These are phyloP conservation scores for Coemansia sp. DNA, from an alignment of 192 early-diverging fungal species.

Conservation along the genomic window DNA sequence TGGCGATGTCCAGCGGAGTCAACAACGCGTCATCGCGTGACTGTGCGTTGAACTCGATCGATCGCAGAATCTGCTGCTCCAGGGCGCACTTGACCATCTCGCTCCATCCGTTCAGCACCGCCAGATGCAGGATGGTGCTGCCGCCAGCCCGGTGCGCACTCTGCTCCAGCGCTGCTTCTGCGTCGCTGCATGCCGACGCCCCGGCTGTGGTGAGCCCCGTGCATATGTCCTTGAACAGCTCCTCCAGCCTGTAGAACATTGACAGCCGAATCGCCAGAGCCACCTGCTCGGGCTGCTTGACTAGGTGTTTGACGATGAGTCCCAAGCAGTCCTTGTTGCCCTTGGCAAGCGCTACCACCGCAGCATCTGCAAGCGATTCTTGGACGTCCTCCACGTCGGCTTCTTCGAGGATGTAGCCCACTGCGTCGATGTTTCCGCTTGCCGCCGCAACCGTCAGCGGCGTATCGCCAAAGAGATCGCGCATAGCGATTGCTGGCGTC, in stretches of 20 bases:
- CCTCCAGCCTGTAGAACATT: conserved; percentile 36
- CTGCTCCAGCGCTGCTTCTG: conserved; percentile 26
- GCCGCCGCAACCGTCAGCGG: conserved; percentile 48
- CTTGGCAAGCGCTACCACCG: conserved; percentile 17
- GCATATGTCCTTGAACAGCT: conserved; percentile 30
- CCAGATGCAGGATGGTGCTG: conserved; percentile 41
- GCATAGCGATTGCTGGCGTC: conserved; percentile 21
- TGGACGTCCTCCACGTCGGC: conserved; percentile 22
- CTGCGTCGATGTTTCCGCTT: conserved; percentile 25
- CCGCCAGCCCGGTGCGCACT: conserved; percentile 21
- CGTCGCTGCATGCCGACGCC: conserved; percentile 9
- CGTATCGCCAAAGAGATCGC: conserved; percentile 41
- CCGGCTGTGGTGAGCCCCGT: conserved; percentile 11
- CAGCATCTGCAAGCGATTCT: conserved; percentile 34
- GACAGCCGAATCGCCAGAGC: conserved; percentile 33
- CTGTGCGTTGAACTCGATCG: conserved; percentile 23
- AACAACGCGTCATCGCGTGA: conserved; percentile 26
- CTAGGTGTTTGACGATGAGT: conserved; percentile 20
- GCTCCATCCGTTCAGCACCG: conserved; percentile 32
- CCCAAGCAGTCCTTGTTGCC: conserved; percentile 17
- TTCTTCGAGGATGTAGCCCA: conserved; percentile 48
- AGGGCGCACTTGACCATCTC: conserved; percentile 26
- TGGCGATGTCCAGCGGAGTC: conserved; percentile 43
- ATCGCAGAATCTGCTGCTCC: conserved; percentile 20
- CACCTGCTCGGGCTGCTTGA: conserved; percentile 26